phyloP scores from a whole-genome alignment of 2,329 filamentous ascomycete species.

The Nigrograna mackinnonii region DNA sequence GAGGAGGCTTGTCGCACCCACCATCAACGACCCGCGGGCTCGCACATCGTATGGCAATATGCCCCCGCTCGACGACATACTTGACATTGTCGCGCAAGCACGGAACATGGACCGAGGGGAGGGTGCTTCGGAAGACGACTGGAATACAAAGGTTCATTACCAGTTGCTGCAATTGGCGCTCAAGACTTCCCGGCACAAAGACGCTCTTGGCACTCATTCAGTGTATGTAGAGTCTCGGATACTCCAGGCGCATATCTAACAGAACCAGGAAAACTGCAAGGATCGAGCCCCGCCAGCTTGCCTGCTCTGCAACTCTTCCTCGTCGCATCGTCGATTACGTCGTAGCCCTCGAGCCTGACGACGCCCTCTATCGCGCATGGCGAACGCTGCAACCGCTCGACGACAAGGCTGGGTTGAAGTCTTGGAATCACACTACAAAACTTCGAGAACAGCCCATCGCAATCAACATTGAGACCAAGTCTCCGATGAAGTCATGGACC shows the following conservation, averaged over 20 bases:
- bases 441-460: slow-evolving; percentile 16
- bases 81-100: slow-evolving; percentile 17
- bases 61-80: slow-evolving; percentile 12
- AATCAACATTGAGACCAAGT: slow-evolving; percentile 27
- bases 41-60: too few relatives aligned
- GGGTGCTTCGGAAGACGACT: slow-evolving; percentile 23
- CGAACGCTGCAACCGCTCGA: slow-evolving; percentile 12
- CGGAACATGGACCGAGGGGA: slow-evolving; percentile 14
- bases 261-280: slow-evolving; percentile 18
- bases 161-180: slow-evolving; percentile 22
- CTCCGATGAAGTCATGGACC: slow-evolving; percentile 27
- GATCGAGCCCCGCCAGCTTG: slow-evolving; percentile 21
- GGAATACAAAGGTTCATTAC: slow-evolving; percentile 23
- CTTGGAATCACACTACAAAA: slow-evolving; percentile 21
- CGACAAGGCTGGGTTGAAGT: slow-evolving; percentile 14
- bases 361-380: slow-evolving; percentile 16
- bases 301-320: slow-evolving; percentile 15
- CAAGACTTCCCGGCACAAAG: slow-evolving; percentile 14
- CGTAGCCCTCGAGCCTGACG: slow-evolving; percentile 20
- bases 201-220: slow-evolving; percentile 15
- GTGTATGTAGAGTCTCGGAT: slow-evolving; percentile 15
- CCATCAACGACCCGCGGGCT: too few relatives aligned
- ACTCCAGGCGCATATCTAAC: slow-evolving; percentile 4
- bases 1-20: too few relatives aligned
- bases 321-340: slow-evolving; percentile 26